Evolutionary conservation across 768 basidiomycete species (phyloP).

Genomic region (Podaxis rugospora): DNA sequence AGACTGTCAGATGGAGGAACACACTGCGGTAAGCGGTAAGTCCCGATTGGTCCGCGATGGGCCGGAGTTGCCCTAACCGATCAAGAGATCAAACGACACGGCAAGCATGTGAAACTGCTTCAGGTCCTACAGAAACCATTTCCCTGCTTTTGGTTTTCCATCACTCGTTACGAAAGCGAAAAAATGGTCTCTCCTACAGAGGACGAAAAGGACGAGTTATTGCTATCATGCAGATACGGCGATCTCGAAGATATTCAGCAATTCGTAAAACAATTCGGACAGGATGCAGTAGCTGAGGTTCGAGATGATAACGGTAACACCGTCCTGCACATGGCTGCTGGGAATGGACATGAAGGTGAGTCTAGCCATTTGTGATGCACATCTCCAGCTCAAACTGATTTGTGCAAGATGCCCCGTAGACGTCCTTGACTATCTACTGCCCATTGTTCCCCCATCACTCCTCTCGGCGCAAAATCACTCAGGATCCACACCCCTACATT

Average conservation of each 20-base stretch:
- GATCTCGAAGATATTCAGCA: conserved; percentile 74
- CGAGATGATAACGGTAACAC: conserved; percentile 79
- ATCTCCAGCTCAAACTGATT: conserved; percentile 28
- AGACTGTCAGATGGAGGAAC: not conserved
- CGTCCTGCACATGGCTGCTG: conserved; percentile 81
- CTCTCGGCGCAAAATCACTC: conserved; percentile 62
- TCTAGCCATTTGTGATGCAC: not conserved
- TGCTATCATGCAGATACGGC: conserved; percentile 85
- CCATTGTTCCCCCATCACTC: conserved; percentile 49
- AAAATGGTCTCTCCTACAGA: conserved; percentile 27
- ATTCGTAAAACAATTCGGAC: conserved; percentile 59
- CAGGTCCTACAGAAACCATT: not conserved
- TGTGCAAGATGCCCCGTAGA: conserved; percentile 55
- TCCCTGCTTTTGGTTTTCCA: not conserved
- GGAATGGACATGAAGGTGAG: conserved; percentile 86
- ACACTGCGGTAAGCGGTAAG: not conserved
- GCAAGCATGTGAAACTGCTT: not conserved
- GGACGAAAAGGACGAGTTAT: conserved; percentile 65
- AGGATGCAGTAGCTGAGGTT: conserved; percentile 38
- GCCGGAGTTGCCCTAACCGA: not conserved
- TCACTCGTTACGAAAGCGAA: conserved; percentile 9
- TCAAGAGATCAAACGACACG: not conserved
- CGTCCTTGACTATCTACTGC: conserved; percentile 68
- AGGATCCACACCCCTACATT: conserved; percentile 84
- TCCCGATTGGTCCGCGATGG: not conserved